Conservation (phyloP, 306 rosid genomes). For the Vigna angularis region DNA sequence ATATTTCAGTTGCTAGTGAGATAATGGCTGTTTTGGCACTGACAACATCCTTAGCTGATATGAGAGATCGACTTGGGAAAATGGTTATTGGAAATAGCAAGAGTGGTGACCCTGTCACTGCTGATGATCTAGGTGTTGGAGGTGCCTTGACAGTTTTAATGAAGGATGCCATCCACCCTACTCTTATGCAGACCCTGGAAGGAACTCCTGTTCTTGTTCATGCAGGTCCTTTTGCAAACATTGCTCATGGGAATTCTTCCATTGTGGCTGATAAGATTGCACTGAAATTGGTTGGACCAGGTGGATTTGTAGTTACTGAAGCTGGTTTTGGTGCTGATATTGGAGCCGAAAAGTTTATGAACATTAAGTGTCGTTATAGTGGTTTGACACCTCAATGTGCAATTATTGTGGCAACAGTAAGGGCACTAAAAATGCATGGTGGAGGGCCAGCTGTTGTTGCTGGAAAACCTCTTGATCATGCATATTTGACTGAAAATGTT, state of each 20-base stretch:
- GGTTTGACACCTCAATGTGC: conserved; percentile 96
- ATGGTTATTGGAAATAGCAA: conserved; percentile 96
- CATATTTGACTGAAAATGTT: conserved; percentile 82
- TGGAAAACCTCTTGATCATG: conserved; percentile 92
- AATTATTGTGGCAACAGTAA: conserved; percentile 86
- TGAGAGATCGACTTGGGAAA: conserved; percentile 96
- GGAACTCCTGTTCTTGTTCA: conserved; percentile 99
- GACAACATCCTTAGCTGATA: conserved; percentile 88
- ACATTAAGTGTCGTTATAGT: conserved; percentile 92
- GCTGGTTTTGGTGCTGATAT: conserved; percentile 99
- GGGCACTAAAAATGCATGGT: conserved; percentile 98
- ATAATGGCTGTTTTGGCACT: conserved; percentile 99
- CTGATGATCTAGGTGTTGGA: conserved; percentile 97
- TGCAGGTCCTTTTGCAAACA: conserved; percentile 97
- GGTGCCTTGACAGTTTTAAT: conserved; percentile 95
- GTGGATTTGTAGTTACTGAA: conserved; percentile 98
- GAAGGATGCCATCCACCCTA: conserved; percentile 98
- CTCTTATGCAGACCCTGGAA: conserved; percentile 98
- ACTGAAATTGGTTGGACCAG: conserved; percentile 89
- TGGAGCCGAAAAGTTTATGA: conserved; percentile 96
- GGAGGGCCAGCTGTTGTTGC: conserved; percentile 97
- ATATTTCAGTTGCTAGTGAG: conserved; percentile 97
- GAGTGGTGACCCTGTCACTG: conserved; percentile 88
- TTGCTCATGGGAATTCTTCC: conserved; percentile 98
- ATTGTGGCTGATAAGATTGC: conserved; percentile 98